A percentile compares a stretch with the other conserved stretches of the same genome.
phyloP scores from a whole-genome alignment of 345 rosid genomes.

The Populus tremula region DNA sequence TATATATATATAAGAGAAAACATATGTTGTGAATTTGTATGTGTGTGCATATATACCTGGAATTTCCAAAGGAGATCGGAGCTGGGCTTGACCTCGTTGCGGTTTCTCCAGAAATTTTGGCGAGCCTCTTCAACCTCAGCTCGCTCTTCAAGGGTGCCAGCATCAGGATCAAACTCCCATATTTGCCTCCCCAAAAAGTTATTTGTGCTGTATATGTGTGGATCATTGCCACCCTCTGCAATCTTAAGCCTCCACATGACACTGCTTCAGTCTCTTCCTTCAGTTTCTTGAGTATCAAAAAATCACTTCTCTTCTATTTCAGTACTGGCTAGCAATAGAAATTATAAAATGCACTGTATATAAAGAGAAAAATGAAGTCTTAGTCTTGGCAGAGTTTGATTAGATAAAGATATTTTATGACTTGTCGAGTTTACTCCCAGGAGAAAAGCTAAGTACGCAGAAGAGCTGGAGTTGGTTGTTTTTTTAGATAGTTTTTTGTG shows the following conservation, averaged over 20 bases:
- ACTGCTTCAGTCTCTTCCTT: neutral
- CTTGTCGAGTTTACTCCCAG: too few relatives aligned
- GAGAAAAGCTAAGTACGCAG: too few relatives aligned
- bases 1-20: too few relatives aligned
- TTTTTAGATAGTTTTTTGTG: too few relatives aligned
- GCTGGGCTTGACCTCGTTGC: neutral
- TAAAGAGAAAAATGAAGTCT: too few relatives aligned
- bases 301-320: too few relatives aligned
- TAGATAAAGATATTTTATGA: too few relatives aligned
- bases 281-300: neutral
- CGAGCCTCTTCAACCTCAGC: conserved; percentile 9
- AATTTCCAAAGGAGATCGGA: conserved; percentile 10
- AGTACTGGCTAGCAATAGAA: too few relatives aligned
- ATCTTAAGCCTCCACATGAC: conserved; percentile 13
- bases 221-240: neutral
- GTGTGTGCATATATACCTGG: neutral
- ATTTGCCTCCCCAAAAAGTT: conserved; percentile 10
- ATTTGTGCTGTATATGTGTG: neutral
- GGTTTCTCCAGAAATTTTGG: conserved; percentile 1
- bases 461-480: too few relatives aligned
- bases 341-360: too few relatives aligned
- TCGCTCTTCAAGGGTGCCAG: neutral
- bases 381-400: too few relatives aligned
- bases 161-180: conserved; percentile 11
- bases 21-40: too few relatives aligned